Base-by-base conservation (phyloP, 371 early-diverging fungal species). In the Actinomortierella ambigua region DNA sequence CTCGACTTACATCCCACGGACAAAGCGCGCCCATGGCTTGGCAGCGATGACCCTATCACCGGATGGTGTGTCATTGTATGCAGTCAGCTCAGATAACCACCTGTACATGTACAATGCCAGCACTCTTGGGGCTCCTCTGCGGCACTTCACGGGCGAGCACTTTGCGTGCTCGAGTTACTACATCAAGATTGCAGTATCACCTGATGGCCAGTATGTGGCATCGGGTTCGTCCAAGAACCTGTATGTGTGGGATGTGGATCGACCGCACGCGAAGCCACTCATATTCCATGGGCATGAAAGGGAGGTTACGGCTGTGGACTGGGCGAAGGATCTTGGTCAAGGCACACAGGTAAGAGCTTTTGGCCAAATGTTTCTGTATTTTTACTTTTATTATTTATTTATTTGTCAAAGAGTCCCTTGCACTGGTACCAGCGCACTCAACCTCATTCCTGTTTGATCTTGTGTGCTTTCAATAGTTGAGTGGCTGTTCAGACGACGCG, bases 11-110 rank as follows among this genome's bases (percentile, higher is more conserved):
- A 61, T 59, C 8, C 66, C 76, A 26, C 26, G 50, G 3, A 75
- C 77, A 8, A 77, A 75, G 50, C 77, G 79, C 18, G 63, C 79
- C 3, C 79, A 79, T 57, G 79, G 79, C 44, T 63, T 73, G 67
- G 63, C 67, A 18, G 59, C 75, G 15, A 68, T 68, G 57, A 62
- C 63, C 3, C 47, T 65, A 2, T 77, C 73, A 22, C 65, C 64
- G 2, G 65, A 71, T 50, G 66, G 65, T 23, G 53, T 58, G 22
- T 24, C 60, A 8, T 27, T 69, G 41, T 68, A 53, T 63, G 64
- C 76, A 17, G 55, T 76, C 28, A 77, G 77, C 48, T 77, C 79
- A 0, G 77, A 79, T 54, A 77, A 77, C 59, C 58, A 68, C 43
- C 57, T 79, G 14, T 79, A 79, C 52, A 63, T 61, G 69, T 79